Base-by-base conservation (phyloP, 2,329 filamentous ascomycete species). In the Neodidymelliopsis sp. region DNA sequence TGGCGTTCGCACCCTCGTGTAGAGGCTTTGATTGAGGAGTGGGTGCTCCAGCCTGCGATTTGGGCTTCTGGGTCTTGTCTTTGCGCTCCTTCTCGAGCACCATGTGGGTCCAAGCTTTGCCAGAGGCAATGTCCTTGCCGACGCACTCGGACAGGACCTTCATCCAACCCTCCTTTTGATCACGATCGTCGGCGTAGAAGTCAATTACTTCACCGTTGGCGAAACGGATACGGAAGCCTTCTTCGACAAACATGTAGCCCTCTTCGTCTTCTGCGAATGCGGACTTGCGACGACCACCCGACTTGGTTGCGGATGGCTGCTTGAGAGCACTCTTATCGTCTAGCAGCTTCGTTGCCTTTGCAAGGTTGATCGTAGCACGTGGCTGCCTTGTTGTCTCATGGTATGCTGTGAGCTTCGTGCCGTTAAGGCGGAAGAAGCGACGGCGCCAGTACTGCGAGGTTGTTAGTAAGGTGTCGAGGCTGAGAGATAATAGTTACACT, bases 161-260 rank as follows among this genome's bases (percentile, higher is more conserved):
- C 89, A 99, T 94, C 94, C 94, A 99, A 44, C 86, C 88, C 34
- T 96, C 90, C 76, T 97, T 99, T 68, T 94, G 88, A 28, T 84
- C 84, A 2, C 87, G 84, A 23, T 85, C 92, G 74, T 97, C 93
- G 67, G 93, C 94, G 69, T 99, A 97, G 72, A 97, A 97, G 78
- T 97, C 93, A 69, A 99, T 99, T 56, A 96, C 86, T 76, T 99
- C 94, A 54, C 94, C 94, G 67, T 99, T 99, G 71, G 90, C 95
- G 75, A 99, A 99, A 49, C 93, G 91, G 71, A 99, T 96, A 29
- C 94, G 90, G 87, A 99, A 99, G 2, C 94, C 94, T 72, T 99
- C 94, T 73, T 99, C 94, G 42, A 99, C 93, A 72, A 99, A 99
- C 89, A 97, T 96, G 79, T 99, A 99, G 30, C 94, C 94, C 71